Conservation (phyloP, 2,329 filamentous ascomycete genomes). For the Alternaria brassicicola region DNA sequence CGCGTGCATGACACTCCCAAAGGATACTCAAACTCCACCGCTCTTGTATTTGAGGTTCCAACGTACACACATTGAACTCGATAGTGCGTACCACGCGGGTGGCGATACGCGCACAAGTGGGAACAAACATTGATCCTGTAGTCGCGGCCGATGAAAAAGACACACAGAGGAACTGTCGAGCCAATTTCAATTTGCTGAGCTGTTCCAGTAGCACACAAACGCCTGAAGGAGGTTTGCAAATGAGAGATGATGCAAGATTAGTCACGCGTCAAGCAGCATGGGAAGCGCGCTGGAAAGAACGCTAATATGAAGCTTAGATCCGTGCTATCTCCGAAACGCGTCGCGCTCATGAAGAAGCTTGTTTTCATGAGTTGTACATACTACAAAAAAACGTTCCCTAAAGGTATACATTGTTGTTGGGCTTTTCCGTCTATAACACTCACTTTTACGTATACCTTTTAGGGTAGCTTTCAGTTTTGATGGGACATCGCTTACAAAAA, state of each 20-base stretch:
- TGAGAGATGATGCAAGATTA: not conserved
- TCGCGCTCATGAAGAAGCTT: too few species aligned
- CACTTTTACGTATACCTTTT: too few species aligned
- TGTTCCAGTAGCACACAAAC: too few species aligned
- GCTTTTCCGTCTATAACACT: too few species aligned
- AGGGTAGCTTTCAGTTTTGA: too few species aligned
- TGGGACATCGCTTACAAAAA: not conserved
- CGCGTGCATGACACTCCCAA: not conserved
- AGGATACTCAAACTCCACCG: not conserved
- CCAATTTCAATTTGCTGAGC: not conserved
- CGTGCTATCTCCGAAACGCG: not conserved
- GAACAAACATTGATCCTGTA: not conserved
- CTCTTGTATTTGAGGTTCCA: not conserved
- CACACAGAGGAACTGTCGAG: not conserved
- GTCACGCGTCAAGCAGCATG: not conserved
- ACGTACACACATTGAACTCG: not conserved
- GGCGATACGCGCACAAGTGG: not conserved
- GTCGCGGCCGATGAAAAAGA: not conserved
- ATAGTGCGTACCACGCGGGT: constrained; percentile 1
- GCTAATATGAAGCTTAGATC: not conserved
- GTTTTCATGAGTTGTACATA: too few species aligned
- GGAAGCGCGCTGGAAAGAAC: not conserved
- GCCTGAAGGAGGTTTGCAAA: not conserved
- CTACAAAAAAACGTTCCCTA: not conserved
- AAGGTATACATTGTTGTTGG: not conserved